phyloP scores from a whole-genome alignment of 306 rosid genomes.

The Alnus rubra region DNA sequence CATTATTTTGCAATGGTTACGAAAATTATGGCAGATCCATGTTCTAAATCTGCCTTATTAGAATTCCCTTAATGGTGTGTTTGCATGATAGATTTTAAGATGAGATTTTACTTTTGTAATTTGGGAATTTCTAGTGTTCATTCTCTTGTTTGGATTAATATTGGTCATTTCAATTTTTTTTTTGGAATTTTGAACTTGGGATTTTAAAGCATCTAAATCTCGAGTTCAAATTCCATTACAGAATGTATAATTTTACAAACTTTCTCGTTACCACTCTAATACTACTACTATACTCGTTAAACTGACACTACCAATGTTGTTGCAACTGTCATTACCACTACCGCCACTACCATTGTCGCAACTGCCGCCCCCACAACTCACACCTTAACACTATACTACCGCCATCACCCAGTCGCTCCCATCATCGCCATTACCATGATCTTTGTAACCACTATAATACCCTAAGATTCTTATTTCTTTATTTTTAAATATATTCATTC shows the following conservation, averaged over 20 bases:
- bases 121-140: neutral
- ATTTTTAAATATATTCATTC: neutral
- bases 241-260: neutral
- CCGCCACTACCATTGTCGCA: no score
- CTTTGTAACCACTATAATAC: neutral
- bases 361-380: no score
- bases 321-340: neutral
- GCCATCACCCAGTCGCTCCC: neutral
- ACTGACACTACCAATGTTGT: neutral
- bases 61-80: neutral
- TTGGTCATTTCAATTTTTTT: neutral
- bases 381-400: neutral
- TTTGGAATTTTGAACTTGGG: neutral
- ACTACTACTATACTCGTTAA: neutral
- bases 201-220: neutral
- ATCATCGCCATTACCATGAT: neutral
- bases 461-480: neutral
- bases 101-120: neutral
- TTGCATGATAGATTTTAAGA: neutral
- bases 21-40: neutral
- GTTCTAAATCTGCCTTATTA: neutral
- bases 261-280: no score
- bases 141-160: neutral
- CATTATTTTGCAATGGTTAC: neutral
- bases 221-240: neutral